Percentiles rank a stretch among this genome's conserved stretches.
Conservation (phyloP, 2,329 filamentous ascomycete genomes). For the Fusarium torulosum region DNA sequence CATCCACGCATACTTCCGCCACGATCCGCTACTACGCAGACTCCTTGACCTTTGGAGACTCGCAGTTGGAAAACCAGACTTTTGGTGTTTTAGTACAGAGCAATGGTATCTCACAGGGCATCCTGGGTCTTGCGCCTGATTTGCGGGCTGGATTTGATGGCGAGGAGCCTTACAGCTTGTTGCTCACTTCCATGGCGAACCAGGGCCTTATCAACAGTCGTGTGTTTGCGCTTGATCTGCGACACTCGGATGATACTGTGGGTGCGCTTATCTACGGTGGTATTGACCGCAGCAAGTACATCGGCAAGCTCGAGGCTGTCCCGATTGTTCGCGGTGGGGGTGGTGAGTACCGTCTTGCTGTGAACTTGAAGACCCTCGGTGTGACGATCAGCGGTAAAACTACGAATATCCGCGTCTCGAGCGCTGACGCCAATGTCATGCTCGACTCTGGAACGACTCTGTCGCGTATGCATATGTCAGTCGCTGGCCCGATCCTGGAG, state of each 20-base stretch:
- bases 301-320: conserved; percentile 59
- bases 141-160: conserved; percentile 55
- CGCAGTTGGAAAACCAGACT: conserved; percentile 59
- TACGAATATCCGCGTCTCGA: conserved; percentile 44
- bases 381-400: conserved; percentile 45
- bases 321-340: conserved; percentile 56
- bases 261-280: conserved; percentile 68
- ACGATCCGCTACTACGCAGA: conserved; percentile 62
- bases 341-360: conserved; percentile 56
- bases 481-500: conserved; percentile 59
- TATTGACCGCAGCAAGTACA: conserved; percentile 64
- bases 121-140: conserved; percentile 64
- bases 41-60: conserved; percentile 59
- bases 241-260: conserved; percentile 56
- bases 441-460: conserved; percentile 68
- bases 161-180: conserved; percentile 62
- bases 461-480: conserved; percentile 58
- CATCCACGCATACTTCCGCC: conserved; percentile 53
- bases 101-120: conserved; percentile 63
- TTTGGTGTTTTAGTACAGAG: conserved; percentile 63
- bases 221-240: conserved; percentile 65
- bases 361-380: conserved; percentile 51
- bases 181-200: conserved; percentile 63
- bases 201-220: conserved; percentile 63
- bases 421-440: conserved; percentile 57